Evolutionary conservation across 2,329 filamentous ascomycete species (phyloP).

Genomic region (Trichoderma sp.): DNA sequence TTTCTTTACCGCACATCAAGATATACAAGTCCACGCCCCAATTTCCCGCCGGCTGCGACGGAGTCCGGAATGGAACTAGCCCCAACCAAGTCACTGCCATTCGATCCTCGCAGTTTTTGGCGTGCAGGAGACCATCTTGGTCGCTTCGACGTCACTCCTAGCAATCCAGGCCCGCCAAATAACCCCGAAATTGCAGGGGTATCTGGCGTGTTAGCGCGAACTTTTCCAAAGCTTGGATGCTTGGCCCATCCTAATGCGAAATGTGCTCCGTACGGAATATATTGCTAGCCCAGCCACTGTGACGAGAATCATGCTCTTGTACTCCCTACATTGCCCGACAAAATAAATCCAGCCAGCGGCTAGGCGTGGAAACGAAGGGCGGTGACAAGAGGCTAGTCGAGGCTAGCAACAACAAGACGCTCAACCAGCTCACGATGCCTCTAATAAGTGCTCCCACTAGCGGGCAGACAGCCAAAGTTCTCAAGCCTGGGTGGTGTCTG

Average conservation of each 20-base stretch:
- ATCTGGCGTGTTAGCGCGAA: slow-evolving; percentile 3
- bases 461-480: neutral
- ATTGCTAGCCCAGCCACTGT: slow-evolving; percentile 1
- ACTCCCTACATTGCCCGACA: slow-evolving; percentile 11
- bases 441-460: neutral
- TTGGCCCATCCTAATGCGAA: slow-evolving; percentile 16
- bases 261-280: slow-evolving; percentile 11
- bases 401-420: neutral
- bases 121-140: slow-evolving; percentile 15
- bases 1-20: slow-evolving; percentile 7
- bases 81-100: slow-evolving; percentile 11
- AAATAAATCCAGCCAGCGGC: neutral
- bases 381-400: slow-evolving; percentile 14
- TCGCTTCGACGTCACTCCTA: slow-evolving; percentile 14
- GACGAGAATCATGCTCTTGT: neutral
- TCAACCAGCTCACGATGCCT: neutral
- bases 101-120: slow-evolving; percentile 18
- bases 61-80: slow-evolving; percentile 15
- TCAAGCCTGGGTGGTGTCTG: neutral
- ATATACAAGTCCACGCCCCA: neutral
- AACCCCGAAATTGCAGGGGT: slow-evolving; percentile 19
- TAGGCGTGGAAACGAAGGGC: slow-evolving; percentile 2
- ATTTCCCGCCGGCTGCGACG: slow-evolving; percentile 15
- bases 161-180: slow-evolving; percentile 11
- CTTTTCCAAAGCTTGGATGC: slow-evolving; percentile 15